phyloP scores from a whole-genome alignment of 176 grass and related monocot species.

The Phoenix roebelenii region DNA sequence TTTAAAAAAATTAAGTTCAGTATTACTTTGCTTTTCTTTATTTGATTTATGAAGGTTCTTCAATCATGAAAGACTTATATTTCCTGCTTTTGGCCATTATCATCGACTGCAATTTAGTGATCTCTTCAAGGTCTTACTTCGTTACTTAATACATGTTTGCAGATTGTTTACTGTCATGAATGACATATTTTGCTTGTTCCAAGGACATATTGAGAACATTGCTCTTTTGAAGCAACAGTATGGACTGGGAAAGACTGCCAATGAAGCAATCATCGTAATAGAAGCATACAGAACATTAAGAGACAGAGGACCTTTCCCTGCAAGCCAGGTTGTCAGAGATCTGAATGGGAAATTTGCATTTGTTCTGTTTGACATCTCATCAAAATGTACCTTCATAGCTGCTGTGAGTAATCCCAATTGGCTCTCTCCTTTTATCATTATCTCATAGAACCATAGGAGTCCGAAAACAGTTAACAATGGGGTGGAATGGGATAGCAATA shows the following conservation, averaged over 20 bases:
- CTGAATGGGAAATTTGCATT: conserved; percentile 71
- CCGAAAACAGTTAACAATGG: too few relatives aligned
- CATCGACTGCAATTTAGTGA: too few relatives aligned
- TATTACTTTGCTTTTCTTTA: too few relatives aligned
- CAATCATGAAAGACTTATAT: too few relatives aligned
- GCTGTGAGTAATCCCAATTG: conserved; percentile 41
- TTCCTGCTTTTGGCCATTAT: too few relatives aligned
- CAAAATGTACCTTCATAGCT: conserved; percentile 70
- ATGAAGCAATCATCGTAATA: conserved; percentile 74
- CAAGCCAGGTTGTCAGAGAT: conserved; percentile 90
- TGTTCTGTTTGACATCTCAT: conserved; percentile 66
- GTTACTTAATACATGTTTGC: conserved; percentile 4
- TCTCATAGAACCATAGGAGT: too few relatives aligned
- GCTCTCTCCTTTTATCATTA: not conserved
- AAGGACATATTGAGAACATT: conserved; percentile 82
- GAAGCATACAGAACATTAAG: conserved; percentile 87
- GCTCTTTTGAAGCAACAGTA: conserved; percentile 81
- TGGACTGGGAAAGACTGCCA: conserved; percentile 68
- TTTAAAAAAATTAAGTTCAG: too few relatives aligned
- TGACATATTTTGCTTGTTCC: conserved; percentile 86
- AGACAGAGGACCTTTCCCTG: conserved; percentile 73
- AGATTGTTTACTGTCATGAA: conserved; percentile 72
- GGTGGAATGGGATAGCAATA: too few relatives aligned
- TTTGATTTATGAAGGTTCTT: too few relatives aligned
- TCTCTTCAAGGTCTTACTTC: too few relatives aligned